Evolutionary conservation across 2,329 filamentous ascomycete genomes (phyloP), one percentile per base, ranked within the genome.

Genomic region (Coleophoma crateriformis): DNA sequence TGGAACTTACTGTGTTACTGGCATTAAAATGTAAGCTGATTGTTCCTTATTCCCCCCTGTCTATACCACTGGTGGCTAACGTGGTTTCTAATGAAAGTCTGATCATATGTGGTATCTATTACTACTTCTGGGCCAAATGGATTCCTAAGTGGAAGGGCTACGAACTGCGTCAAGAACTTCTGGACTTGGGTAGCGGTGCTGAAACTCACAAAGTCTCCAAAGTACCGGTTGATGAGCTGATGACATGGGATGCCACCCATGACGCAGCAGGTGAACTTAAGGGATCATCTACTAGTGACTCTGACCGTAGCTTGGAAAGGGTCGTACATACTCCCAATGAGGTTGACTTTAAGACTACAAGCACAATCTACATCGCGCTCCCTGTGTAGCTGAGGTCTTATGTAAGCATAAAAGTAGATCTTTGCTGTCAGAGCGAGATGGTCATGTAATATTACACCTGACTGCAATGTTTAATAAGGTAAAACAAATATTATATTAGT

Each of bases 1-100:
- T 54, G 84, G 74, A 1, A 88, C 84, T 0, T 88, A 88, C 57
- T 76, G 78, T 17, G 77, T 82, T 0, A 76, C 81, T 1, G 84
- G 85, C 0, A 75, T 88, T 50, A 82, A 64, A 20, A 75, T 87
- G 78, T 83, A 69, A 71, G 79, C 77, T 17, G 44, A 13, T 19
- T 19, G 19, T 19, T 19, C 19, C 14, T 41, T 20, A 3, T 1
- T 6, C 17, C 46, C 19, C 43, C 20, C 8, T 35, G 3, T 19
- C 3, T 2, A 20, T 15, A 43, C 34, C 11, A 27, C 12, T 33
- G 42, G 2, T 32, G 39, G 8, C 20, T 41, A 20, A 35, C 27
- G 27, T 49, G 41, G 35, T 17, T 49, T 14, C 6, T 2, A 12
- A 19, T n/a, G 1, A 7, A 7, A 41, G 39, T 41, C 39, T 41